A percentile compares a stretch with the other conserved stretches of the same genome.
Conservation (phyloP, 1,284 basidiomycete species). For the Ustilago vetiveriae region DNA sequence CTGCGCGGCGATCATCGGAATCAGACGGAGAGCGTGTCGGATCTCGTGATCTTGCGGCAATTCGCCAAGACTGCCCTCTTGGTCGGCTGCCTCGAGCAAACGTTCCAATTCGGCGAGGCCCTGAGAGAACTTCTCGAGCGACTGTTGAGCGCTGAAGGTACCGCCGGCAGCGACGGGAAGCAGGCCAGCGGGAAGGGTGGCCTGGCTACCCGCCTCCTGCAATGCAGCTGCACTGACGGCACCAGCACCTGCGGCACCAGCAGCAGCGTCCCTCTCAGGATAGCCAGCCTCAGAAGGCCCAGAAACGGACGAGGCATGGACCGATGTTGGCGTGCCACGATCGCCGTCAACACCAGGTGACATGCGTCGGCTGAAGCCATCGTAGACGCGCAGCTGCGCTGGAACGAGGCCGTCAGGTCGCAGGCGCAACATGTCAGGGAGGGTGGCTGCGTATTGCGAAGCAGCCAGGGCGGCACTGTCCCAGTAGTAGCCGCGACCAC, state of each 20-base stretch:
- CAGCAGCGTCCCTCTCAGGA: conserved; percentile 13
- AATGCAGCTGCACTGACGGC: conserved; percentile 20
- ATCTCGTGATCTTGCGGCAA: conserved; percentile 82
- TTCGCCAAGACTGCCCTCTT: conserved; percentile 39
- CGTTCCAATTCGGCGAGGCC: conserved; percentile 60
- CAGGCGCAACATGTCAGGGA: conserved; percentile 90
- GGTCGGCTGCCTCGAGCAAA: conserved; percentile 52
- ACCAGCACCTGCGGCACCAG: conserved; percentile 16
- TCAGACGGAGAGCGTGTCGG: conserved; percentile 81
- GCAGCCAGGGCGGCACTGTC: conserved; percentile 57
- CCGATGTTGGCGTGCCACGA: conserved; percentile 43
- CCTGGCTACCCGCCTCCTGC: conserved; percentile 28
- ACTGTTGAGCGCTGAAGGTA: conserved; percentile 52
- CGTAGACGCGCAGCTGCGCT: conserved; percentile 88
- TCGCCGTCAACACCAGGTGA: conserved; percentile 40
- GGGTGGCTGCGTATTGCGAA: conserved; percentile 78
- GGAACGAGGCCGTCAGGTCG: conserved; percentile 82
- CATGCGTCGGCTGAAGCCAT: conserved; percentile 76
- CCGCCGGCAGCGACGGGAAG: conserved; percentile 23
- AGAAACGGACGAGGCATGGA: conserved; percentile 42
- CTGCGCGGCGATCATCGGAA: conserved; percentile 80
- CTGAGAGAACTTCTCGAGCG: conserved; percentile 67
- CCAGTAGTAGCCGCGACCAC: conserved; percentile 68
- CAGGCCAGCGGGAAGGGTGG: conserved; percentile 21
- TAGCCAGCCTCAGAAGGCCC: conserved; percentile 37